Percentiles rank a stretch among this genome's conserved stretches.
phyloP scores from a whole-genome alignment of 495 filamentous ascomycete genomes.

The Hypoxylon subgilvum region DNA sequence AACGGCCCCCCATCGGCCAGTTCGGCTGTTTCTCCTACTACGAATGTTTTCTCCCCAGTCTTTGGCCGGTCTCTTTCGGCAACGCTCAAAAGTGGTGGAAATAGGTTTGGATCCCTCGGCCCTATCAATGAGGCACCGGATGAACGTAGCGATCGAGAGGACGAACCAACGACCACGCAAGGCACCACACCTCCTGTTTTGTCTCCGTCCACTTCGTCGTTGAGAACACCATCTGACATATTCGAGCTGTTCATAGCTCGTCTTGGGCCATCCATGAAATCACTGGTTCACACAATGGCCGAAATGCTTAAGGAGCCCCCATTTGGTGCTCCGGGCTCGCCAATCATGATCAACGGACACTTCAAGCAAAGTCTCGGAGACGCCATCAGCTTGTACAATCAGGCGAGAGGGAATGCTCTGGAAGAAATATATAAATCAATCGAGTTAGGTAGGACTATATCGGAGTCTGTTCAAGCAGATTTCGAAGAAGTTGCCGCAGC shows the following conservation, averaged over 20 bases:
- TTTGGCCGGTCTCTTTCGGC: slow-evolving; percentile 42
- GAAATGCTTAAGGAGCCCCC: slow-evolving; percentile 88
- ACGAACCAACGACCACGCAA: slow-evolving; percentile 23
- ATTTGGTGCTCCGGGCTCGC: slow-evolving; percentile 69
- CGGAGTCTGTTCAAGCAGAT: slow-evolving; percentile 81
- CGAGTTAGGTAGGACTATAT: slow-evolving; percentile 66
- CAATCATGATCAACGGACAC: slow-evolving; percentile 74
- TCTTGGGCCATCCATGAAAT: slow-evolving; percentile 94
- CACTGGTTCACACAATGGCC: slow-evolving; percentile 84
- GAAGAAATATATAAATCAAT: slow-evolving; percentile 77
- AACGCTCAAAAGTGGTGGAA: slow-evolving; percentile 40
- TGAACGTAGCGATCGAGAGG: slow-evolving; percentile 59
- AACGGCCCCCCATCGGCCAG: slow-evolving; percentile 16
- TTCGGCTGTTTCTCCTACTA: slow-evolving; percentile 40
- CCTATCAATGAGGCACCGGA: slow-evolving; percentile 72
- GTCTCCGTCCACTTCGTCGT: slow-evolving; percentile 38
- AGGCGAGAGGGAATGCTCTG: slow-evolving; percentile 75
- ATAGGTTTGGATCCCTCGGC: slow-evolving; percentile 52
- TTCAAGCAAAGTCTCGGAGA: slow-evolving; percentile 78
- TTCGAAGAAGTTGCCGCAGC: slow-evolving; percentile 95
- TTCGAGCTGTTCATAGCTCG: slow-evolving; percentile 86
- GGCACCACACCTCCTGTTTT: slow-evolving; percentile 14
- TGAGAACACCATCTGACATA: slow-evolving; percentile 71
- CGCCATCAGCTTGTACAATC: slow-evolving; percentile 77
- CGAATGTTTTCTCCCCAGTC: slow-evolving; percentile 40